Base-by-base conservation (phyloP, 805 yeast species). In the Sugiyamaella lignohabitans region DNA sequence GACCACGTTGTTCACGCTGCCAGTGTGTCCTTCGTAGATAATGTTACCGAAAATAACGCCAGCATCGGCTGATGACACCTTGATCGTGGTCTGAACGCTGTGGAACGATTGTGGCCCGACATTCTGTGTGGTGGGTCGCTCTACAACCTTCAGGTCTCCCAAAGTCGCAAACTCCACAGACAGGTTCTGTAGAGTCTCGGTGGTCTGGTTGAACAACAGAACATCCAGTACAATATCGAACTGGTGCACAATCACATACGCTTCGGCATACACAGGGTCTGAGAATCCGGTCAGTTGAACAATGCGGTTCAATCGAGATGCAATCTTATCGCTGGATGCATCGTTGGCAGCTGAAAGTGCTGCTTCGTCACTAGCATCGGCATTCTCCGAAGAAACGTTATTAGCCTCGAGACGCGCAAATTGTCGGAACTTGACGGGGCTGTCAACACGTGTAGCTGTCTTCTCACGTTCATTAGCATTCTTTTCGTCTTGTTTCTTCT, bases 51-150 rank as follows among this genome's bases (percentile, higher is more conserved):
- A 93, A 43, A 93, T 87, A 46, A 91, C 96, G 58, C 98, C 98
- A 5, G 98, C 89, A 61, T 94, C 98, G 14, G 98, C 97, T 38
- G 96, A 85, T 0, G 96, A 84, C 39, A 93, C 99, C 67, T 88
- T 88, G 55, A 93, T 78, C 1, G 97, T 89, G 40, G 89, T 80
- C 57, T 87, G 89, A 30, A 86, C 75, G 52, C 85, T 84, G 68
- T 87, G 87, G 79, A 93, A 93, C 18, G 96, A 96, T 68, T 89
- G 96, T n/a, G 98, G 96, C 20, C 95, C 96, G 51, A 93, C 78
- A 62, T 91, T 93, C 36, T 84, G 87, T 14, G 95, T 79, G 2
- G 87, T 73, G 40, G 98, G 96, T 58, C 82, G 82, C 61, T 93
- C 98, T 44, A 89, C 83, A 41, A 93, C 94, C 71, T 91, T 89